Conservation (phyloP, 2,329 filamentous ascomycete genomes). For the Phaeosphaeria sp. region DNA sequence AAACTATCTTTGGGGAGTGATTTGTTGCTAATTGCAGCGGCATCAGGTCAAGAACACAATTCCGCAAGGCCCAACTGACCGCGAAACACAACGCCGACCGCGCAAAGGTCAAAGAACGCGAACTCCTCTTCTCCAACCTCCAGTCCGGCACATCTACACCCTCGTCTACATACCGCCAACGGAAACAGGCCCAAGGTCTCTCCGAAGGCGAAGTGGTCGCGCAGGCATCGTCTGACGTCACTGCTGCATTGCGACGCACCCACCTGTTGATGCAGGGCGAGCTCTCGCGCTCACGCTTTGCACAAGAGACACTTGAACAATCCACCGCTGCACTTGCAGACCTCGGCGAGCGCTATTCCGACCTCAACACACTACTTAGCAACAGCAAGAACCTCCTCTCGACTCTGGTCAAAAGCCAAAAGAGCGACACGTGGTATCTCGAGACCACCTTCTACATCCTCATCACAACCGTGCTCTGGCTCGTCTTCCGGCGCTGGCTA, state of each 20-base stretch:
- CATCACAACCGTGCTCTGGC: constrained; percentile 77
- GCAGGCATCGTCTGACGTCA: constrained; percentile 82
- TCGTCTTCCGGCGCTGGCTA: constrained; percentile 81
- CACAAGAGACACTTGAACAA: constrained; percentile 84
- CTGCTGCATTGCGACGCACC: constrained; percentile 79
- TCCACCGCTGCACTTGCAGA: constrained; percentile 82
- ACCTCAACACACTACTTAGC: constrained; percentile 77
- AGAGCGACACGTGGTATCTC: constrained; percentile 98
- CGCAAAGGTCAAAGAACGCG: constrained; percentile 77
- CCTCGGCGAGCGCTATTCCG: constrained; percentile 80
- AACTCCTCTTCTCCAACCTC: constrained; percentile 74
- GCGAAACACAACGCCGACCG: constrained; percentile 77
- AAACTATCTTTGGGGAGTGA: not conserved
- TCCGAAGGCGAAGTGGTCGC: constrained; percentile 76
- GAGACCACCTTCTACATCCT: constrained; percentile 88
- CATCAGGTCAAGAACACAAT: constrained; percentile 66
- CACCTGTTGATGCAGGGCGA: constrained; percentile 87
- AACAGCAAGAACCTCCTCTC: constrained; percentile 77
- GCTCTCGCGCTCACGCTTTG: constrained; percentile 85
- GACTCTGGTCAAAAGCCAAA: constrained; percentile 83
- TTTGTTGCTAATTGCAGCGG: constrained; percentile 4
- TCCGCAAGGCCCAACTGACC: constrained; percentile 80
- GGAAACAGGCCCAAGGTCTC: constrained; percentile 56
- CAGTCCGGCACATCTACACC: constrained; percentile 50
- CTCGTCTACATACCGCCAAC: constrained; percentile 45